Evolutionary conservation across 108 stramenopile species (phyloP), one percentile per base, ranked within the genome.

Genomic region (Nitzschia inconspicua): DNA sequence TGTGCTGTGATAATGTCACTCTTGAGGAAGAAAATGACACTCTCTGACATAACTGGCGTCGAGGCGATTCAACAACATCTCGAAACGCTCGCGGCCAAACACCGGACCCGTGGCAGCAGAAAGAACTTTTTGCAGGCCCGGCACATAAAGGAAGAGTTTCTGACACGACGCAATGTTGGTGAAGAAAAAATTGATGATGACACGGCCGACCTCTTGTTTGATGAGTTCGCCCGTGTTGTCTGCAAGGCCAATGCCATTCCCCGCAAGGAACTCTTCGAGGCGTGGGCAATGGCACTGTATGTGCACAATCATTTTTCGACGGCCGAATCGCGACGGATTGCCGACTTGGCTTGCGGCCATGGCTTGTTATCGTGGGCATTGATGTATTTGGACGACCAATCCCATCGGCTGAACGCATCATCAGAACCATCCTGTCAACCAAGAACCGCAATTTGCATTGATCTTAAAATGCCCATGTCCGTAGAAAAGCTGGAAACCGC

Each of bases 201-300:
- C 2, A 14, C 10, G 13, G 13, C 10, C 36, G 13, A 10, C 36
- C 36, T 29, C 22, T 49, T 82, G 34, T 85, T 85, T 62, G 66
- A 80, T 59, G 58, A 77, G 68, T 83, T 85, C 66, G 76, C 81
- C 25, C 47, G 47, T 26, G 59, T 50, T n/a, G 66, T 85, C 3
- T 85, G 84, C 48, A 31, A 70, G 26, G 54, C 81, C 6, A 55
- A 56, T 24, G 60, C 63, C 9, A 62, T 85, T n/a, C 72, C 80
- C n/a, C 68, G 81, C 4, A 85, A 85, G 48, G 84, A 85, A 63
- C 44, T 85, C 3, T 85, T 85, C 64, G 81, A 85, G 36, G 79
- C 81, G 1, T 85, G 81, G 81, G 72, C 81, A 2, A 59, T 79
- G 47, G 84, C 84, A 20, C 44, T 80, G 37, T 68, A 85, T 40